Conservation (phyloP, 2,329 filamentous ascomycete genomes). For the Trichoderma koningiopsis region DNA sequence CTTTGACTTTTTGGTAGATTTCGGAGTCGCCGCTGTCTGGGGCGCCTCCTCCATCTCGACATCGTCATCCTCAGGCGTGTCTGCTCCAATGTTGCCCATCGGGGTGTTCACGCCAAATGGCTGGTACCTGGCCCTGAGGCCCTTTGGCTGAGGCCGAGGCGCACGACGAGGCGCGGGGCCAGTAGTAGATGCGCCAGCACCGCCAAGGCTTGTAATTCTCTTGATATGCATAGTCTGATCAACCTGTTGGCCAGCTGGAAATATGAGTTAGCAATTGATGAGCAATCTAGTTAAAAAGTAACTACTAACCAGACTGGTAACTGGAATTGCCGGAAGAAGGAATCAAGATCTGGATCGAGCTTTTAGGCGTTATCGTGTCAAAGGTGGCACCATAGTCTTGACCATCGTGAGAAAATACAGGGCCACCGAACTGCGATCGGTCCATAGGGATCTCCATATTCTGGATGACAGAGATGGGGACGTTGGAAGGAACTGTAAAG, state of each 20-base stretch:
- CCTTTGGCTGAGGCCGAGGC: constrained; percentile 66
- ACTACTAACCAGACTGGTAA: constrained; percentile 56
- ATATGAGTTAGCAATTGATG: constrained; percentile 24
- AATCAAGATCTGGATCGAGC: constrained; percentile 61
- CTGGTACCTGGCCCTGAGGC: constrained; percentile 66
- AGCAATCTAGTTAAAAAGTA: background rate
- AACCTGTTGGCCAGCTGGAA: constrained; percentile 45
- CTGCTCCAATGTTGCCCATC: constrained; percentile 44
- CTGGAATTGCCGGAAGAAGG: constrained; percentile 57
- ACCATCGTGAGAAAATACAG: constrained; percentile 64
- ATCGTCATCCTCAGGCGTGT: constrained; percentile 48
- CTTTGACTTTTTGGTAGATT: constrained; percentile 37
- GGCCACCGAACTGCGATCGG: constrained; percentile 52
- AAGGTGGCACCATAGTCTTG: constrained; percentile 63
- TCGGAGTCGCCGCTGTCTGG: constrained; percentile 24
- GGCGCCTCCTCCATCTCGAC: constrained; percentile 49
- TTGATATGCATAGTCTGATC: constrained; percentile 66
- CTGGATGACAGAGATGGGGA: constrained; percentile 69
- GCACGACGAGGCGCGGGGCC: constrained; percentile 53
- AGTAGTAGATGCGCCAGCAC: constrained; percentile 38
- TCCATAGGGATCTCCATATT: constrained; percentile 64
- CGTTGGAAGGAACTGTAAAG: constrained; percentile 70
- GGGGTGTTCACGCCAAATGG: constrained; percentile 59
- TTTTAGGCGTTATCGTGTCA: constrained; percentile 53
- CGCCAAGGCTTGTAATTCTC: constrained; percentile 60